Conservation (phyloP, 2,329 filamentous ascomycete species). For the Cladorrhinum sp. region DNA sequence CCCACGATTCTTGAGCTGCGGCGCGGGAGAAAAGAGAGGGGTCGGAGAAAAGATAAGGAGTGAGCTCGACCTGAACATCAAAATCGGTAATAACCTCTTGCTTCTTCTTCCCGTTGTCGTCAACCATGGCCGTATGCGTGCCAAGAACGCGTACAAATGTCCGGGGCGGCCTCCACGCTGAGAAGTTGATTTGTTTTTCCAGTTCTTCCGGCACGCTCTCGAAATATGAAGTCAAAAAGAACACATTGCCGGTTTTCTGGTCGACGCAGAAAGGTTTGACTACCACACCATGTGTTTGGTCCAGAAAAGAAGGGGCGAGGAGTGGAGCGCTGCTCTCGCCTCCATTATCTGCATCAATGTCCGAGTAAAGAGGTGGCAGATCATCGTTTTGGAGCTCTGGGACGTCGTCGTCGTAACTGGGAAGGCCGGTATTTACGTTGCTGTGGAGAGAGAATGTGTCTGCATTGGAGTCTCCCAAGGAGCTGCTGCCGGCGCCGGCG, state of each 20-base stretch:
- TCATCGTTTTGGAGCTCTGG: slow-evolving; percentile 38
- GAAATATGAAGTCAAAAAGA: slow-evolving; percentile 45
- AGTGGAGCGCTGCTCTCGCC: slow-evolving; percentile 27
- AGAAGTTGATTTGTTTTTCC: slow-evolving; percentile 42
- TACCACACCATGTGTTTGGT: slow-evolving; percentile 22
- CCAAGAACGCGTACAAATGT: slow-evolving; percentile 52
- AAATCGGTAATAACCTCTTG: slow-evolving; percentile 54
- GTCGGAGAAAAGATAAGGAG: slow-evolving; percentile 54
- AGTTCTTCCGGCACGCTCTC: slow-evolving; percentile 45
- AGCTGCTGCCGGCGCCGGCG: slow-evolving; percentile 19
- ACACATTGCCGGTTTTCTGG: slow-evolving; percentile 35
- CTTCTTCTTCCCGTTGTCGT: slow-evolving; percentile 47
- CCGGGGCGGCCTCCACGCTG: slow-evolving; percentile 50
- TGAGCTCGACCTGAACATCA: slow-evolving; percentile 56
- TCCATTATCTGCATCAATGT: slow-evolving; percentile 27
- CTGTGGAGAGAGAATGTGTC: slow-evolving; percentile 33
- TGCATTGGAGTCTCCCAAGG: slow-evolving; percentile 23
- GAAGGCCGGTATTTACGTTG: slow-evolving; percentile 31
- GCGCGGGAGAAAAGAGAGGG: slow-evolving; percentile 53
- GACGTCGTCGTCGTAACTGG: slow-evolving; percentile 34
- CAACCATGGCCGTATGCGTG: slow-evolving; percentile 47
- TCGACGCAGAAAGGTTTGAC: slow-evolving; percentile 27
- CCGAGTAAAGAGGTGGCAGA: slow-evolving; percentile 47
- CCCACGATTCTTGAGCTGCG: slow-evolving; percentile 39
- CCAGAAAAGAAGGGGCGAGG: slow-evolving; percentile 11